Conservation (phyloP, 352 stramenopile genomes). For the Phytophthora chlamydospora region DNA sequence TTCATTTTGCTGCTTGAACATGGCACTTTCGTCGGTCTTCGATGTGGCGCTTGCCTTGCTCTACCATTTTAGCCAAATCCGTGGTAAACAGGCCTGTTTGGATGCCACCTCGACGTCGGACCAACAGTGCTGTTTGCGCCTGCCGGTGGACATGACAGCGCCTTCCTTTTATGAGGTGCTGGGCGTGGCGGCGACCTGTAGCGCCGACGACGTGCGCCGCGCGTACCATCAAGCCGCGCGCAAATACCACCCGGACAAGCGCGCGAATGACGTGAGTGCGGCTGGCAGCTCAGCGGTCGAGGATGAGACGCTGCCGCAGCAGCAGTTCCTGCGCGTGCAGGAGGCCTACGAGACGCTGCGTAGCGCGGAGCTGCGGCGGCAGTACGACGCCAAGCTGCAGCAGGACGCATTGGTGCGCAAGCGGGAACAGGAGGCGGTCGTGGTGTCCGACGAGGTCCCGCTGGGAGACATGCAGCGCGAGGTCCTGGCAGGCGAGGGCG, state of each 20-base stretch:
- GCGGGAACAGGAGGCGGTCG: constrained; percentile 52
- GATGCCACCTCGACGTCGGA: constrained; percentile 24
- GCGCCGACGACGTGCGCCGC: constrained; percentile 62
- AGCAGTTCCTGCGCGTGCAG: constrained; percentile 65
- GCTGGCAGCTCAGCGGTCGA: background rate
- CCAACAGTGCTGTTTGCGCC: background rate
- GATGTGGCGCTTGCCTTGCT: too few species aligned
- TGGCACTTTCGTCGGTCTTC: too few species aligned
- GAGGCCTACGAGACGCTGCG: constrained; percentile 75
- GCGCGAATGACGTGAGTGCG: constrained; percentile 5
- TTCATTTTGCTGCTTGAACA: too few species aligned
- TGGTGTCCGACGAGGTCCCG: constrained; percentile 71
- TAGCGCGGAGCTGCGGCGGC: constrained; percentile 39
- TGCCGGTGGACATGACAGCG: constrained; percentile 4
- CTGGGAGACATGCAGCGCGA: constrained; percentile 54
- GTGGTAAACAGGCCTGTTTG: constrained; percentile 20
- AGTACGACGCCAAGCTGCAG: constrained; percentile 63
- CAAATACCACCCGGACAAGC: constrained; percentile 73
- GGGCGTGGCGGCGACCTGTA: constrained; percentile 47
- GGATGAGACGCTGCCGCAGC: constrained; percentile 5
- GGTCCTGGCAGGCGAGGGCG: constrained; percentile 32
- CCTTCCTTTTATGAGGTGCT: constrained; percentile 69
- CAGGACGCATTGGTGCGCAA: constrained; percentile 41
- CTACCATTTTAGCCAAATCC: constrained; percentile 2
- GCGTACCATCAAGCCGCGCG: constrained; percentile 74